Evolutionary conservation across 1,284 basidiomycete species (phyloP), one percentile per base, ranked within the genome.

Genomic region (Cerrena zonata): DNA sequence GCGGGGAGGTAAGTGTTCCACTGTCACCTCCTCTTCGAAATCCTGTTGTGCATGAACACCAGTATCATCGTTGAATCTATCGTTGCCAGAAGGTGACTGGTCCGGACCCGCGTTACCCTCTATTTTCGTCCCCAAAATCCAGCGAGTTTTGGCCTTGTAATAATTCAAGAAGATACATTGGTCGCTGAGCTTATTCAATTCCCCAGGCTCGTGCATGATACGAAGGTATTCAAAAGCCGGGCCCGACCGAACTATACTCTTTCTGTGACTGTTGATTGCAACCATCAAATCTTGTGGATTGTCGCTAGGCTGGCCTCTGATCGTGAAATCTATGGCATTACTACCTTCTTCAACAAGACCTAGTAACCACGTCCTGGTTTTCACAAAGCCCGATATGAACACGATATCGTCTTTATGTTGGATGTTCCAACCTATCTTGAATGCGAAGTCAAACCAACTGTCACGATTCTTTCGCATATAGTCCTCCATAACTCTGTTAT

Each of bases 121-220:
- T 3, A 47, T 12, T 11, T 37, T 37, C 5, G 34, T 10, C 13
- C 19, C 5, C 11, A 10, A 3, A 5, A 27, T 18, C 5, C 2
- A 19, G 4, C 45, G 26, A 37, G 11, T 19, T 19, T 37, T 47
- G 4, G 21, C 18, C 22, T 47, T 47, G 45, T 47, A 47, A 34
- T 47, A 47, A 13, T 13, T 18, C 5, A 47, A 23, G 22, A 47
- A 47, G 3, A 47, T 27, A n/a, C 27, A 30, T 38, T 47, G 45
- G n/a, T 47, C 41, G 13, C 23, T 13, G 3, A 22, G 18, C 5
- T n/a, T n/a, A 15, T 34, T 34, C 7, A 34, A 7, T n/a, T n/a
- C n/a, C n/a, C n/a, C n/a, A n/a, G n/a, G n/a, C n/a, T n/a, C n/a
- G n/a, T n/a, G n/a, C n/a, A n/a, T n/a, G n/a, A n/a, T n/a, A n/a